Evolutionary conservation across 768 basidiomycete species (phyloP), one percentile per base, ranked within the genome.

Genomic region (Boletellus ananiceps): DNA sequence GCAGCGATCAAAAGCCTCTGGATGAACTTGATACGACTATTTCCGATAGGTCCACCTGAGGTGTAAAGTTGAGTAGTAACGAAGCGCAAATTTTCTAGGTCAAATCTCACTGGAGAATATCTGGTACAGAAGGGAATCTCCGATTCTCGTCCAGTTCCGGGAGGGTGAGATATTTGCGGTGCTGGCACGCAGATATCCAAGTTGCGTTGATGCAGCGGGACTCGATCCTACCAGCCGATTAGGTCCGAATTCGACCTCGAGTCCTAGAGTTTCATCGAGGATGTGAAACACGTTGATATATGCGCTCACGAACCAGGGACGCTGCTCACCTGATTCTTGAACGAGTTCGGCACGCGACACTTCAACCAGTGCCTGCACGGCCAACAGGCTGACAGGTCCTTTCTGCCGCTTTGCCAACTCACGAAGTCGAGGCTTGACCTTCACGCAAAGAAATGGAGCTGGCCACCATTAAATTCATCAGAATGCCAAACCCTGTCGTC

Each of bases 361-460:
- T 15, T 50, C 53, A 16, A 61, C 51, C 1, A 61, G 49, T 13
- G 50, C 59, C 18, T 61, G 56, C 9, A 61, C 60, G 27, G 59
- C 60, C 29, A 58, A 40, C 32, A 58, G 15, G 34, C 59, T 56
- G 13, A 54, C 52, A 14, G 51, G 51, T 3, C 54, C 54, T 34
- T 50, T 35, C 33, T 37, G 45, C 13, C 21, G 32, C 18, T 43
- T 31, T n/a, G 57, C 56, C 35, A 57, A 41, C 27, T 57, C 44
- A 2, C 52, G 47, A 40, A 57, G 54, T 16, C 44, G 46, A 3
- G 40, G 47, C 29, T 49, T 47, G 29, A 52, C 21, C 19, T 36
- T 51, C 41, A 47, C 23, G 19, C 47, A 50, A 31, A 47, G 42
- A 29, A 43, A 45, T 0, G 47, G 45, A 8, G 51, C 55, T 55